Evolutionary conservation across 352 stramenopile genomes (phyloP), one percentile per base, ranked within the genome.

Genomic region (Aphanomyces astaci): DNA sequence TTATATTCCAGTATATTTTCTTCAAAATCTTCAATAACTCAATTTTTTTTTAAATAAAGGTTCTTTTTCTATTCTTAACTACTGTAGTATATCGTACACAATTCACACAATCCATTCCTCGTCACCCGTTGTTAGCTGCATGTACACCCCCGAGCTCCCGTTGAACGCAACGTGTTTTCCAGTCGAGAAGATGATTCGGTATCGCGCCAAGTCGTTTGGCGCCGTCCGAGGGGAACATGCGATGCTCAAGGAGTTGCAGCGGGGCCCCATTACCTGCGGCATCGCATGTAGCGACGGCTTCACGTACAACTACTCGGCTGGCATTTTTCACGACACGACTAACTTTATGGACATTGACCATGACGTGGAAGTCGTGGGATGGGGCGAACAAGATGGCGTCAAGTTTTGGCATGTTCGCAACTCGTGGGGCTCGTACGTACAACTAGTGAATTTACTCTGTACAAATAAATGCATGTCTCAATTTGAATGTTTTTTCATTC

Each of bases 341-440:
- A 36, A 36, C 40, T 68, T 49, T 30, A 69, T 63, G 48, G 57
- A 63, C 72, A 84, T 84, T 22, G 81, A 94, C 70, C 86, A 94
- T 75, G 86, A 92, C 63, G 80, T 91, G 24, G 84, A 91, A 62
- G 53, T 92, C 27, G 82, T 94, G 28, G 96, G 95, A 17, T 99
- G 95, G 95, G 96, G 96, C 62, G 84, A 89, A 53, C 77, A 85
- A 51, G 72, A 96, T 62, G 79, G 89, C 68, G 74, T 93, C 69
- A 95, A 96, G 78, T 99, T 98, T 79, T 99, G 96, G 96, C 94
- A 98, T 77, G 81, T 98, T 33, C 92, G 96, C 64, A 98, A 99
- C 87, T 90, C 89, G 71, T 85, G 97, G 93, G 96, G 96, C 40
- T 92, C 87, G 71, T 59, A 64, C 25, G 55, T 48, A 22, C 11